Evolutionary conservation across 2,329 filamentous ascomycete species (phyloP).

Genomic region (Alternaria gaisen): DNA sequence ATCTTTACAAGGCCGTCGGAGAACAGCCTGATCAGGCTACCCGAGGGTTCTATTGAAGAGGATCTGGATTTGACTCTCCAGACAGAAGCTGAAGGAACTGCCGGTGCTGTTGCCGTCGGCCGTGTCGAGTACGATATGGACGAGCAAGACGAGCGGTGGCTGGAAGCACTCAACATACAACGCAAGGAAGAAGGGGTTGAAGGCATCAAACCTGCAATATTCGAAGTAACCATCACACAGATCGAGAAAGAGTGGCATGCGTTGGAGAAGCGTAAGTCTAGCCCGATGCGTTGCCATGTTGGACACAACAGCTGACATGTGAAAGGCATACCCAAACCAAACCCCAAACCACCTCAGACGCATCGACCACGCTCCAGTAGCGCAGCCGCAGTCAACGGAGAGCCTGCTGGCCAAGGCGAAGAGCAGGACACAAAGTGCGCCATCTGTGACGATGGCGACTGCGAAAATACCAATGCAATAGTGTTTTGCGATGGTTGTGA

Average conservation of each 20-base stretch:
- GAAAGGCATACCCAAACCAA: conserved; percentile 84
- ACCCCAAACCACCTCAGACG: conserved; percentile 94
- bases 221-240: conserved; percentile 98
- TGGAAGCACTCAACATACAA: conserved; percentile 81
- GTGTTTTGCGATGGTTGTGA: conserved; percentile 99
- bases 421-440: conserved; percentile 98
- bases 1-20: conserved; percentile 78
- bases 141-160: conserved; percentile 97
- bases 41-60: conserved; percentile 70
- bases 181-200: conserved; percentile 79
- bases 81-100: conserved; percentile 67
- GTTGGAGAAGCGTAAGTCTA: conserved; percentile 76
- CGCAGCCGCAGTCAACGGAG: conserved; percentile 93
- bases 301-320: conserved; percentile 13
- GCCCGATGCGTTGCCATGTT: not conserved
- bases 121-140: conserved; percentile 99
- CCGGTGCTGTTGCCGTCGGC: conserved; percentile 65
- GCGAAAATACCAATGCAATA: conserved; percentile 98
- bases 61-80: conserved; percentile 67
- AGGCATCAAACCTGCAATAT: conserved; percentile 88
- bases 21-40: conserved; percentile 70
- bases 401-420: conserved; percentile 80
- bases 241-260: conserved; percentile 99
- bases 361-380: conserved; percentile 92
- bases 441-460: conserved; percentile 98